phyloP scores from a whole-genome alignment of 139 green algal genomes.

The Asterochloris sp. region DNA sequence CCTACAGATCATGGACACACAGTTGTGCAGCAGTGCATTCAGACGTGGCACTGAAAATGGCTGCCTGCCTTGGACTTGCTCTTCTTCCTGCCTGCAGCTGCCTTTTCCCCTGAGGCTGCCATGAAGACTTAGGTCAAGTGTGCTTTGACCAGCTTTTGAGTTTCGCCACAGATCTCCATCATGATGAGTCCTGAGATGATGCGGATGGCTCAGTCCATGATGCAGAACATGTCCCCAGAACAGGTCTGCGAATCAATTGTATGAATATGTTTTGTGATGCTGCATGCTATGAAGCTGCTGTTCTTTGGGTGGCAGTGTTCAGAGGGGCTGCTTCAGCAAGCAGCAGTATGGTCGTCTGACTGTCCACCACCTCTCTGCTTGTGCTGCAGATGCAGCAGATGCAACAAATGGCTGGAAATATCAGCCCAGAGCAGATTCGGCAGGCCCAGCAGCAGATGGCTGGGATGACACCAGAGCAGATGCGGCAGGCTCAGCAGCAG shows the following conservation, averaged over 20 bases:
- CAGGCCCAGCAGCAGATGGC: background rate
- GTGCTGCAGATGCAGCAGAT: constrained; percentile 12
- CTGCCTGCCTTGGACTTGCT: background rate
- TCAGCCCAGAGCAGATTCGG: constrained; percentile 2
- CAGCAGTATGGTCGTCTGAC: background rate
- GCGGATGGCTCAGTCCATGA: constrained; percentile 2
- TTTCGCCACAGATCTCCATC: too few species aligned
- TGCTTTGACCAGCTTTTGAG: background rate
- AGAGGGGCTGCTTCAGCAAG: too few species aligned
- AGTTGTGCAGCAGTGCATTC: background rate
- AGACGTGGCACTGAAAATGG: background rate
- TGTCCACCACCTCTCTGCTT: background rate
- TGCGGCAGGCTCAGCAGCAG: background rate
- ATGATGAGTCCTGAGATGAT: constrained; percentile 19
- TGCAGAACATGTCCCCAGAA: constrained; percentile 2
- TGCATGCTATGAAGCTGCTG: background rate
- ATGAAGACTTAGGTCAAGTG: background rate
- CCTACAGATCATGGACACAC: too few species aligned
- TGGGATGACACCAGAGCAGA: constrained; percentile 16
- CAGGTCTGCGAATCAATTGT: background rate
- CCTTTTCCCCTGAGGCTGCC: background rate
- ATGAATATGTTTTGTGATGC: background rate
- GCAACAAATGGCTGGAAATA: constrained; percentile 1
- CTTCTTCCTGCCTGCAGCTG: background rate
- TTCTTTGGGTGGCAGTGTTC: background rate